Evolutionary conservation across 2,329 filamentous ascomycete species (phyloP).

Genomic region (Penicillium sp.): DNA sequence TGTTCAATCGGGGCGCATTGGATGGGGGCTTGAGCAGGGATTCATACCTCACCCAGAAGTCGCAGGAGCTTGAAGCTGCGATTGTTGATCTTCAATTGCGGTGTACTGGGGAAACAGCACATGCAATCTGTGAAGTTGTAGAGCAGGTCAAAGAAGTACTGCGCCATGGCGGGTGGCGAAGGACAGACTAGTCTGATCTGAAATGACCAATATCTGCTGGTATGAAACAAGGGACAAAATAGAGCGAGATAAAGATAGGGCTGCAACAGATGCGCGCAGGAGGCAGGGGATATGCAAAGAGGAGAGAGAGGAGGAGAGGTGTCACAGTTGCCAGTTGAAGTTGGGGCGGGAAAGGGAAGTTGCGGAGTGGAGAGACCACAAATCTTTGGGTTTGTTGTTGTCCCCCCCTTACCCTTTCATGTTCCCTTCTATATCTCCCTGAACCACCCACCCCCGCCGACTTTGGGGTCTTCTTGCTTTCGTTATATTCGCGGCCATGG

Average conservation of each 20-base stretch:
- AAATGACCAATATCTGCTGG: too few species aligned
- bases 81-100: conserved; percentile 92
- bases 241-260: background rate
- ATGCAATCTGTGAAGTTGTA: conserved; percentile 94
- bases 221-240: background rate
- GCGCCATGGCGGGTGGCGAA: conserved; percentile 64
- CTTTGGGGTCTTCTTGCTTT: background rate
- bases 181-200: too few species aligned
- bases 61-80: conserved; percentile 95
- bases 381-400: conserved; percentile 29
- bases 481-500: conserved; percentile 8
- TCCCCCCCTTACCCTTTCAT: conserved; percentile 17
- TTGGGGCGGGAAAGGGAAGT: background rate
- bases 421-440: too few species aligned
- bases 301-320: conserved; percentile 2
- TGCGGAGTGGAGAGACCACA: background rate
- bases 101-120: conserved; percentile 92
- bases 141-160: conserved; percentile 83
- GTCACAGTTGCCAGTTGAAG: background rate
- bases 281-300: conserved; percentile 13
- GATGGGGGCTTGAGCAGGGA: too few species aligned
- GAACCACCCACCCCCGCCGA: too few species aligned
- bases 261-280: background rate
- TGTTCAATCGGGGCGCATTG: background rate
- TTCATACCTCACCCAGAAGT: conserved; percentile 81